Base-by-base conservation (phyloP, 257 asterid species). In the Nicotiana sylvestris region DNA sequence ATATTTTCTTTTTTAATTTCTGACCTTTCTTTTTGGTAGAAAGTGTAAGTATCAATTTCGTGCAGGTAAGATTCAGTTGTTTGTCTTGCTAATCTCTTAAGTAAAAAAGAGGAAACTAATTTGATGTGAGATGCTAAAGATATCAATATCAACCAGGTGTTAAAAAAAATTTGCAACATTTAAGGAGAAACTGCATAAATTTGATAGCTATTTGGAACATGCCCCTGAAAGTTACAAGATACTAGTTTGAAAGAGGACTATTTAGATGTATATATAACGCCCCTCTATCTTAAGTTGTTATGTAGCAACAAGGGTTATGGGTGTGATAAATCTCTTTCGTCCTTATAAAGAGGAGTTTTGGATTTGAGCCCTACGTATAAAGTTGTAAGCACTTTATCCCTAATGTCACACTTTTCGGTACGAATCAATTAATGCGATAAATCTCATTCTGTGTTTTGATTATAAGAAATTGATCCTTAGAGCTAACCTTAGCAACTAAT, bases 91-190 rank as follows among this genome's bases (percentile, higher is more conserved):
- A 65, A 35, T 43, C 65, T 84, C 68, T 84, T 64, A 37, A 67
- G 68, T 80, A 60, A 72, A 58, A 39, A 66, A 13, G 55, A 29
- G 67, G 72, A 79, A 79, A 61, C 82, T 79, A 79, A 79, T 60
- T 79, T 79, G 82, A 79, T 79, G 82, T 79, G 74, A 51, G 35
- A 53, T 43, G 6, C 51, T 21, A 49, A 21, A 21, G 27, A 18
- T 65, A 64, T 85, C 86, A 64, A 15, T 79, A 81, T 85, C 84
- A 80, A 62, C 25, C 49, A 69, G 77, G 51, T 39, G 39, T 78
- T 72, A 37, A 37, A 37, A 6, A 33, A 39, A 37, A 55, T 8
- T 21, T 21, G 56, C 76, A 61, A 32, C 64, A 82, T 82, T 85
- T 82, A 69, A 82, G 78, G 55, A 72, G 74, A 55, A 8, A 13